These are phyloP conservation scores for Penicillium brevicompactum DNA, from an alignment of 2,329 filamentous ascomycete genomes.

Conservation along the genomic window DNA sequence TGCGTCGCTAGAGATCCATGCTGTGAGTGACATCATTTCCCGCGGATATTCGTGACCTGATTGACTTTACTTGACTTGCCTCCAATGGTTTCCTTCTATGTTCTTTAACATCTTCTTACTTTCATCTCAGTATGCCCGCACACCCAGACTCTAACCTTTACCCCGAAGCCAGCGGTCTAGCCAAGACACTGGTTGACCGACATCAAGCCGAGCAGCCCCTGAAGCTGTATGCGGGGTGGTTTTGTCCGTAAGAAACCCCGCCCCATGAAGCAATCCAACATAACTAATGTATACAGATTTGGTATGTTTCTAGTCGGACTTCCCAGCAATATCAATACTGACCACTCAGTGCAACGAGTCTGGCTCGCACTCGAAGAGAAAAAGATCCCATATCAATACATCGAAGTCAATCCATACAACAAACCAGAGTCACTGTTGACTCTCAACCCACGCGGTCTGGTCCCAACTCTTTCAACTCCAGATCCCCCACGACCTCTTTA, in stretches of 20 bases:
- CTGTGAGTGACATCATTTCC: background rate
- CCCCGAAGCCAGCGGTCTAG: slow-evolving; percentile 48
- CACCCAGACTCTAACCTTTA: slow-evolving; percentile 48
- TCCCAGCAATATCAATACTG: background rate
- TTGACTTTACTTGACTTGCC: background rate
- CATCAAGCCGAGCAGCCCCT: slow-evolving; percentile 39
- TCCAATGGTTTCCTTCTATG: background rate
- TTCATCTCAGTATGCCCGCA: slow-evolving; percentile 24
- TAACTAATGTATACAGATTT: slow-evolving; percentile 30
- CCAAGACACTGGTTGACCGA: slow-evolving; percentile 39
- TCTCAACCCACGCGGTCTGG: slow-evolving; percentile 74
- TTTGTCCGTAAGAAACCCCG: slow-evolving; percentile 56
- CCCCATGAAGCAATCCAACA: background rate
- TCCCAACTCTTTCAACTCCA: slow-evolving; percentile 64
- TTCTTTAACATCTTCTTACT: background rate
- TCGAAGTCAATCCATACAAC: slow-evolving; percentile 77
- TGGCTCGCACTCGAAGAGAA: slow-evolving; percentile 78
- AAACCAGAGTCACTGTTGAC: slow-evolving; percentile 69
- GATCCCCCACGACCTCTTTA: slow-evolving; percentile 61
- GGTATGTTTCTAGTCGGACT: slow-evolving; percentile 19
- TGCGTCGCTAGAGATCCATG: background rate
- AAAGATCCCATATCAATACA: slow-evolving; percentile 71
- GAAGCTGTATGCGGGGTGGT: slow-evolving; percentile 75
- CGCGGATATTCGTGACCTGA: background rate
- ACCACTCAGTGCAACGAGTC: slow-evolving; percentile 60